Conservation (phyloP, 768 basidiomycete species). For the Mycena latifolia region DNA sequence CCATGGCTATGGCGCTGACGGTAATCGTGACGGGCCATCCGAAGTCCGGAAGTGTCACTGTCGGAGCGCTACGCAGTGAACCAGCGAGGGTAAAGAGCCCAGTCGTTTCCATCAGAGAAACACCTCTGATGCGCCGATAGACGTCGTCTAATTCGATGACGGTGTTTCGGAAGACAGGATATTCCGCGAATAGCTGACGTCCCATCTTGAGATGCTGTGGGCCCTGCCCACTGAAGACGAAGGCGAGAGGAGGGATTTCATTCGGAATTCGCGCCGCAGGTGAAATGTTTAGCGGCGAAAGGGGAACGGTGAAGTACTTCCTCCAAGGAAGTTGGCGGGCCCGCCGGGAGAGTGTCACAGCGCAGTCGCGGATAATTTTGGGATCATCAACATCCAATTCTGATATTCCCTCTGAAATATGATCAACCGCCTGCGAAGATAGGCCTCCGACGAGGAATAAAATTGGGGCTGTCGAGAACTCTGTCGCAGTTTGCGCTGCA, state of each 20-base stretch:
- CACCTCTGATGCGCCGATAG: slow-evolving; percentile 39
- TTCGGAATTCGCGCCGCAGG: slow-evolving; percentile 29
- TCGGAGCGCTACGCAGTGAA: not conserved
- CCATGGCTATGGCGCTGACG: slow-evolving; percentile 44
- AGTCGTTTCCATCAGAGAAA: slow-evolving; percentile 43
- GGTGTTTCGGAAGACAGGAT: slow-evolving; percentile 44
- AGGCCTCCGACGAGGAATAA: slow-evolving; percentile 11
- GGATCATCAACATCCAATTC: not conserved
- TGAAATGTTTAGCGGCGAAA: slow-evolving; percentile 6
- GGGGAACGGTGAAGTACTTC: slow-evolving; percentile 17
- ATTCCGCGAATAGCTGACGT: slow-evolving; percentile 43
- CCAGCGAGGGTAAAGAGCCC: slow-evolving; percentile 41
- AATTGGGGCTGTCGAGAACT: not conserved
- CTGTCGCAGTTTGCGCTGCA: not conserved
- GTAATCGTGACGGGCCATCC: slow-evolving; percentile 37
- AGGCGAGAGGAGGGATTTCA: slow-evolving; percentile 41
- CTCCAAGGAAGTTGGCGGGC: slow-evolving; percentile 37
- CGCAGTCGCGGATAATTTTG: slow-evolving; percentile 9
- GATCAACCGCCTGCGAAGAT: slow-evolving; percentile 5
- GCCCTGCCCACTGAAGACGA: slow-evolving; percentile 51
- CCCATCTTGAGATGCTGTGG: slow-evolving; percentile 51
- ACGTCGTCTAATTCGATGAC: slow-evolving; percentile 44
- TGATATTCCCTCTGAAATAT: not conserved
- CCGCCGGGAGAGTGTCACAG: slow-evolving; percentile 23
- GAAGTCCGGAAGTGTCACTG: slow-evolving; percentile 11